Conservation (phyloP, 768 basidiomycete genomes). For the Kwoniella dejecticola region DNA sequence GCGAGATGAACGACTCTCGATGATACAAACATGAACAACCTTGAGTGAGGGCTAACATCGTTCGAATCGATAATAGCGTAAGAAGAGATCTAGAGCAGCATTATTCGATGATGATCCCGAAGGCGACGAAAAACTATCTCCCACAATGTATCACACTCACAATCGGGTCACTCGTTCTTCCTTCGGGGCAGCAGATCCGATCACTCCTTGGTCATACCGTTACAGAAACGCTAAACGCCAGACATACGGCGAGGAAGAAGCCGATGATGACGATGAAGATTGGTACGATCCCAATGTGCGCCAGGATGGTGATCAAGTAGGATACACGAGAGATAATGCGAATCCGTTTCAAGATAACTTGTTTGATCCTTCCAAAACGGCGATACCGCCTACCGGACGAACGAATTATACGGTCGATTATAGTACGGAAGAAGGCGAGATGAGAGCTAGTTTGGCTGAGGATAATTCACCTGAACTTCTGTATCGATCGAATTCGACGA, state of each 20-base stretch:
- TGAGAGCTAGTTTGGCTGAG: constrained; percentile 16
- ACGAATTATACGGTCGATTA: background rate
- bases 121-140: constrained; percentile 5
- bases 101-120: background rate
- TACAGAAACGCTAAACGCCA: background rate
- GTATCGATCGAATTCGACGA: background rate
- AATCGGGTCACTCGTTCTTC: constrained; percentile 16
- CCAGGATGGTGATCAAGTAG: background rate
- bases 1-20: background rate
- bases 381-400: background rate
- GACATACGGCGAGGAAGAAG: background rate
- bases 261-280: constrained; percentile 12
- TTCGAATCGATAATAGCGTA: too few species aligned
- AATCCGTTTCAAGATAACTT: constrained; percentile 10
- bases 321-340: background rate
- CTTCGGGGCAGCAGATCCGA: constrained; percentile 19
- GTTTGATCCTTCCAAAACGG: constrained; percentile 11
- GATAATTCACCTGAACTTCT: constrained; percentile 3
- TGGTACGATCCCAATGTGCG: constrained; percentile 9
- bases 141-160: constrained; percentile 1
- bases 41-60: too few species aligned
- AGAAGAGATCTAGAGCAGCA: constrained; percentile 12
- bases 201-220: constrained; percentile 11
- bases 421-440: constrained; percentile 1
- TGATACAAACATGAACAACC: too few species aligned